These are phyloP conservation scores for Balansia obtecta DNA, from an alignment of 2,329 filamentous ascomycete genomes.

Conservation along the genomic window DNA sequence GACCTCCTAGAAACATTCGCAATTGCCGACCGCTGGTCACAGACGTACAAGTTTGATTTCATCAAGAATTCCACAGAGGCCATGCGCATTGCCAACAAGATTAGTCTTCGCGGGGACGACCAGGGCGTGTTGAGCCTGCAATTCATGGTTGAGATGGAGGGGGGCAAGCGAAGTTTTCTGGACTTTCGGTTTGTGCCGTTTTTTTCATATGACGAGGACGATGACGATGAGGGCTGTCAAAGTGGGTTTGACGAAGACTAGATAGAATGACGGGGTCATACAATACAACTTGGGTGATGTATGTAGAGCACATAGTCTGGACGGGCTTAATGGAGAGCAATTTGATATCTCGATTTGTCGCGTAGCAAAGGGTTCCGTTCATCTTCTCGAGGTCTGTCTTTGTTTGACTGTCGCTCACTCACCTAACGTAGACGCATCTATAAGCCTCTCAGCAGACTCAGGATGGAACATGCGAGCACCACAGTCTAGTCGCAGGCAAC, in stretches of 20 bases:
- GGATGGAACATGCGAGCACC: neutral
- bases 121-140: conserved; percentile 90
- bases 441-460: neutral
- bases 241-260: conserved; percentile 6
- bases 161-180: conserved; percentile 56
- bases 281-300: too few relatives aligned
- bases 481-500: too few relatives aligned
- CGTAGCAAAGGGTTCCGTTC: too few relatives aligned
- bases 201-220: conserved; percentile 41
- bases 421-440: too few relatives aligned
- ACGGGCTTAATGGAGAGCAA: neutral
- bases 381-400: too few relatives aligned
- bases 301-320: neutral
- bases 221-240: neutral
- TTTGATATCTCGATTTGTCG: neutral
- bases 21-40: conserved; percentile 45
- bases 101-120: conserved; percentile 75
- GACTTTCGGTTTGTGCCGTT: conserved; percentile 76
- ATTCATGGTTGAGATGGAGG: conserved; percentile 86
- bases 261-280: too few relatives aligned
- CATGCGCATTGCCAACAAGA: conserved; percentile 89
- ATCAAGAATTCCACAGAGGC: conserved; percentile 77
- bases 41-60: conserved; percentile 78
- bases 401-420: too few relatives aligned
- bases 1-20: conserved; percentile 65